Percentiles rank a stretch among this genome's conserved stretches.
Evolutionary conservation across 352 stramenopile species (phyloP).

Genomic region (Globisporangium ultimum): DNA sequence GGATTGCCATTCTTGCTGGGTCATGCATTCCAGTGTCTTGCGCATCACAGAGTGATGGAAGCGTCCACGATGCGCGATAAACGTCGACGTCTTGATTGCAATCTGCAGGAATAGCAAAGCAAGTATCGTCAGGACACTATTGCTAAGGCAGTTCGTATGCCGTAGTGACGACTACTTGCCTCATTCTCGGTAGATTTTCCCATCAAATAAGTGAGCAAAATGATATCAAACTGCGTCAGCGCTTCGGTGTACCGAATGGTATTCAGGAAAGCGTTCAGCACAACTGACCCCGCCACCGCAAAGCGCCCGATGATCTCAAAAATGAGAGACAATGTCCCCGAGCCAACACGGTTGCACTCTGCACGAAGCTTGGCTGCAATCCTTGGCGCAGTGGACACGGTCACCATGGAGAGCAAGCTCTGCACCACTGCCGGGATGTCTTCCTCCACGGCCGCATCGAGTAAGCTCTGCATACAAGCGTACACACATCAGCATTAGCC

Average conservation of each 20-base stretch:
- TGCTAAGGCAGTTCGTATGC: not conserved
- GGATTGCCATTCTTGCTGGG: constrained; percentile 38
- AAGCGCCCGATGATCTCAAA: constrained; percentile 70
- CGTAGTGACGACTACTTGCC: constrained; percentile 14
- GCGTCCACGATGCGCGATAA: constrained; percentile 32
- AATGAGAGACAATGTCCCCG: constrained; percentile 46
- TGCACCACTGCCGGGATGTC: constrained; percentile 77
- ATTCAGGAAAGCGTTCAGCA: constrained; percentile 42
- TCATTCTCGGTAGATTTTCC: constrained; percentile 62
- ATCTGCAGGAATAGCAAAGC: constrained; percentile 18
- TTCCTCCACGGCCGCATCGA: constrained; percentile 74
- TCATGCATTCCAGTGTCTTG: constrained; percentile 25
- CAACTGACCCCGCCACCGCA: constrained; percentile 44
- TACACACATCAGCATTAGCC: not conserved
- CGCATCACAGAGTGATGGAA: constrained; percentile 30
- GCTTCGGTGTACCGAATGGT: constrained; percentile 40
- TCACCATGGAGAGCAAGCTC: constrained; percentile 74
- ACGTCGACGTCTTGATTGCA: constrained; percentile 38
- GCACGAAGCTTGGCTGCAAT: constrained; percentile 50
- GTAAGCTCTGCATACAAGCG: constrained; percentile 33
- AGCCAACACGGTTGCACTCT: constrained; percentile 58
- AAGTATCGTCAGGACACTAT: not conserved
- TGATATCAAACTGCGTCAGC: constrained; percentile 55
- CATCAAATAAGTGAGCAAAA: constrained; percentile 61
- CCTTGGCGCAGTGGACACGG: constrained; percentile 34